phyloP scores from a whole-genome alignment of 176 grass and related monocot genomes.

The Paspalum notatum region DNA sequence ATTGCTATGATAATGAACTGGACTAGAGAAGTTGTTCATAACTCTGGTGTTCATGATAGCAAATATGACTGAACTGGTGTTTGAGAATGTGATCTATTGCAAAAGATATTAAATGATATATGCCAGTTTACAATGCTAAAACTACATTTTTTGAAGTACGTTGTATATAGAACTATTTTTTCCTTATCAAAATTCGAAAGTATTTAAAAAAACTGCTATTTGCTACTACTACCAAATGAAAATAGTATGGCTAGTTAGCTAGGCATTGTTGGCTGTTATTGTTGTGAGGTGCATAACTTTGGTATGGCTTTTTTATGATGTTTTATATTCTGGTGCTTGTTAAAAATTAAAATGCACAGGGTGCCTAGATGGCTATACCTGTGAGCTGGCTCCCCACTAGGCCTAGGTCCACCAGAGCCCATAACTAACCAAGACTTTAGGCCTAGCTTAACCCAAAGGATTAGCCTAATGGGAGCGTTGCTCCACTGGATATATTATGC shows the following conservation, averaged over 20 bases:
- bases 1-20: background rate
- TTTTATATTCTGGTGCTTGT: background rate
- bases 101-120: background rate
- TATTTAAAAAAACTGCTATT: background rate
- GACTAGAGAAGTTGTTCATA: background rate
- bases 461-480: too few species aligned
- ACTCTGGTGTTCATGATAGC: background rate
- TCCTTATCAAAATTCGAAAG: background rate
- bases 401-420: too few species aligned
- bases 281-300: background rate
- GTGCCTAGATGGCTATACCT: too few species aligned
- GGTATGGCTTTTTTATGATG: conserved; percentile 8
- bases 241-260: background rate
- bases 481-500: too few species aligned
- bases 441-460: too few species aligned
- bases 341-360: too few species aligned
- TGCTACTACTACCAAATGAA: conserved; percentile 11
- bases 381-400: too few species aligned
- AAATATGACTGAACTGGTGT: conserved; percentile 12
- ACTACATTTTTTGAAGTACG: background rate
- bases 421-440: too few species aligned
- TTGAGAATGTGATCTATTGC: background rate
- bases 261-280: conserved; percentile 2
- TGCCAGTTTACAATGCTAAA: background rate
- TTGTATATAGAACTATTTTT: background rate